Evolutionary conservation across 495 filamentous ascomycete genomes (phyloP), one percentile per base, ranked within the genome.

Genomic region (Penicillium desertorum): DNA sequence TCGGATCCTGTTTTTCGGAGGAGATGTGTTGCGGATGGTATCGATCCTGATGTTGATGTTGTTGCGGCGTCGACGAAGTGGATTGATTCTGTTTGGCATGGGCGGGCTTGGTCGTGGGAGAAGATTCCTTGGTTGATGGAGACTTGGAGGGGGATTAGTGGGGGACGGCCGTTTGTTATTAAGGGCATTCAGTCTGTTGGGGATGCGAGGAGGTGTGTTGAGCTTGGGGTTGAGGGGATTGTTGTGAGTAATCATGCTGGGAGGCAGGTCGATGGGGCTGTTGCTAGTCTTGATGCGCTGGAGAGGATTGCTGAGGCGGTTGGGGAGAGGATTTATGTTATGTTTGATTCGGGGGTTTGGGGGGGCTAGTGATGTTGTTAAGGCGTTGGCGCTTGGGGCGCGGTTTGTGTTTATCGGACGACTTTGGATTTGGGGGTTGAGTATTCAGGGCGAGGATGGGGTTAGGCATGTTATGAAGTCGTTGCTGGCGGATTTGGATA

Each of bases 31-130:
- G 80, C 79, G 25, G 71, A 59, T 5, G 79, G 80, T 1, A 83
- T 85, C 48, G 81, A 87, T 65, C 72, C 78, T 6, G 62, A 75
- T 39, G 77, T 62, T 17, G 66, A 83, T 52, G 69, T 73, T 0
- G 77, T 83, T 19, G 78, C 74, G 42, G 80, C 80, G 1, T 77
- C 78, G 7, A 75, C 80, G 2, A 75, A 80, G 54, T 88, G 85
- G 83, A 86, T 88, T 51, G 84, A 86, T 61, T 80, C 78, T 54
- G 77, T 88, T 29, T 87, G 84, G 83, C 84, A 87, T 63, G 83
- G 82, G 0, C 73, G 80, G 25, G 81, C 83, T 20, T 81, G 80
- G 69, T 76, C 76, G 23, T 85, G 81, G 83, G 82, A 83, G 51
- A 80, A 80, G 53, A 70, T 83, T 2, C 72, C 76, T 32, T 85